Base-by-base conservation (phyloP, 257 asterid species). In the Mitragyna speciosa region DNA sequence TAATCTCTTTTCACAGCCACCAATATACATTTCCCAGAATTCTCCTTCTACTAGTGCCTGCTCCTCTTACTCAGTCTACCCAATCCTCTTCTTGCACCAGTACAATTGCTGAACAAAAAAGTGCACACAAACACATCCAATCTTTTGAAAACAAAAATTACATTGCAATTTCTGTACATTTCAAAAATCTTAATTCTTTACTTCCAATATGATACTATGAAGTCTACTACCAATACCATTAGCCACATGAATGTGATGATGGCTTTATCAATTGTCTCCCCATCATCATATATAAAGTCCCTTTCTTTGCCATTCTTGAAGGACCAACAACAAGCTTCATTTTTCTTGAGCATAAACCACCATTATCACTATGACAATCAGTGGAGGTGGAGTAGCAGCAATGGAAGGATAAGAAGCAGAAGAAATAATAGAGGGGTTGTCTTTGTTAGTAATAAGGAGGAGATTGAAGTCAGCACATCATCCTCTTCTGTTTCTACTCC, bases 401-500 rank as follows among this genome's bases (percentile, higher is more conserved):
- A 63, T 49, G 75, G 76, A 75, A 2, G 31, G 54, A 78, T 68
- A 39, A 47, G 78, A 45, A 83, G 16, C 52, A 64, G 79, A 65
- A 77, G 79, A 64, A 85, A 85, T 73, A 76, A 47, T 47, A 52
- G 65, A 72, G 87, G 83, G 52, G 65, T 75, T n/a, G 74, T 91
- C 12, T 82, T 87, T 72, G 93, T 87, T 63, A 86, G 83, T 63
- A 80, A 80, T 70, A 81, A 78, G 63, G 89, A 89, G 72, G 90
- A 88, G 56, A 80, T 89, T 49, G 80, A 81, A 49, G 82, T 83
- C 43, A 76, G 83, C 66, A 67, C 47, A 54, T 31, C 86, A 54
- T 72, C 87, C 43, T 68, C 88, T 47, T 71, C 87, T 24, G 17
- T 82, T 26, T 80, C 92, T 52, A 39, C 70, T 28, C 65, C 86